Percentiles rank a stretch among this genome's conserved stretches.
Evolutionary conservation across 306 rosid genomes (phyloP).

Genomic region (Medicago lupulina): DNA sequence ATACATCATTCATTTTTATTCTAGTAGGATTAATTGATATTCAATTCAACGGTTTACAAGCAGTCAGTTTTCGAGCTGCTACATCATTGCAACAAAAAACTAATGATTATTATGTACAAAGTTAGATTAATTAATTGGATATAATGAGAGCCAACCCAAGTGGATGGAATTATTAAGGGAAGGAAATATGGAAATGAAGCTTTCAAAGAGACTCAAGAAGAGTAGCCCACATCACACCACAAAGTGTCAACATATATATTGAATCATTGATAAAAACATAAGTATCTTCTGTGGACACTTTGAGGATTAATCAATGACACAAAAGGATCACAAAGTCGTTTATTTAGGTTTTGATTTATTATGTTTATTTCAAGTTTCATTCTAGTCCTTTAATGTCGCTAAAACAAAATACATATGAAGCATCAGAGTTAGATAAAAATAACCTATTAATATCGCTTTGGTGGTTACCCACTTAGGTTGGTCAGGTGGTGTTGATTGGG

Average conservation of each 20-base stretch:
- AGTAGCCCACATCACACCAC: slow-evolving; percentile 34
- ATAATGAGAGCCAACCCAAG: slow-evolving; percentile 55
- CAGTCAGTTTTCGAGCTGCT: neutral
- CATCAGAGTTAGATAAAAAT: no score
- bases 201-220: slow-evolving; percentile 47
- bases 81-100: slow-evolving; percentile 11
- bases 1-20: neutral
- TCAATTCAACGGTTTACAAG: neutral
- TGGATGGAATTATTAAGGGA: slow-evolving; percentile 56
- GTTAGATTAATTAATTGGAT: slow-evolving; percentile 3
- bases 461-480: no score
- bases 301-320: no score
- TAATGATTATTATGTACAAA: neutral
- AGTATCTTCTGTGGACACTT: no score
- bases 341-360: no score
- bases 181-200: slow-evolving; percentile 57
- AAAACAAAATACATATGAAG: no score
- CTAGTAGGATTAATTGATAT: neutral
- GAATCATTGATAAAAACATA: neutral
- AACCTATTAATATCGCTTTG: no score
- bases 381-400: no score
- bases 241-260: slow-evolving; percentile 10
- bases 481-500: no score
- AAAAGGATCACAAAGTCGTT: no score
- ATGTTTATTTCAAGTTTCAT: no score